phyloP scores from a whole-genome alignment of 768 basidiomycete species.

The Suillus lakei region DNA sequence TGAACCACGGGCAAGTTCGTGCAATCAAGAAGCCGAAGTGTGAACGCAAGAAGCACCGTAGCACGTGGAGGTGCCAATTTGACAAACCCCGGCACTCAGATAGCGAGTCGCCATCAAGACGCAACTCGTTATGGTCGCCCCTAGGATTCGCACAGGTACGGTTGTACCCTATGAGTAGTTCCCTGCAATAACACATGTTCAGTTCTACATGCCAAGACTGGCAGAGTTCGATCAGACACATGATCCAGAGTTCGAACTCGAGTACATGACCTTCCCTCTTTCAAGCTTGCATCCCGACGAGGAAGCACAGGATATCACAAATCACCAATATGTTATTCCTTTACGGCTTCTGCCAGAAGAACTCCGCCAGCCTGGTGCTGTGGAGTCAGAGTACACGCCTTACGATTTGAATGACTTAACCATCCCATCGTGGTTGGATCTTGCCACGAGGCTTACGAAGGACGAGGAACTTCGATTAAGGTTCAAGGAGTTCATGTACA shows the following conservation, averaged over 20 bases:
- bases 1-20: conserved; percentile 48
- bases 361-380: conserved; percentile 45
- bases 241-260: conserved; percentile 69
- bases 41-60: conserved; percentile 51
- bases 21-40: conserved; percentile 49
- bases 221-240: conserved; percentile 49
- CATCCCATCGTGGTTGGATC: conserved; percentile 69
- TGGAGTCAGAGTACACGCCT: conserved; percentile 60
- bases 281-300: conserved; percentile 43
- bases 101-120: conserved; percentile 68
- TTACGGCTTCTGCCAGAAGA: conserved; percentile 54
- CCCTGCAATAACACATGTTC: conserved; percentile 15
- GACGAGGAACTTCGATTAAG: conserved; percentile 57
- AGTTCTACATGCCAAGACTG: conserved; percentile 73
- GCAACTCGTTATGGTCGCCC: conserved; percentile 70
- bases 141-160: conserved; percentile 85
- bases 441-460: conserved; percentile 66
- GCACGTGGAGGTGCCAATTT: conserved; percentile 69
- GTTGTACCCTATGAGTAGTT: conserved; percentile 12
- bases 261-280: conserved; percentile 71
- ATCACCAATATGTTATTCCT: conserved; percentile 57
- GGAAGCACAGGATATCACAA: conserved; percentile 22
- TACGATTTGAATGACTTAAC: conserved; percentile 80
- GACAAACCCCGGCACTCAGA: conserved; percentile 66
- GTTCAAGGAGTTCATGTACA: conserved; percentile 79